Percentiles rank a stretch among this genome's conserved stretches.
Evolutionary conservation across 1,139 yeast genomes (phyloP).

Genomic region (Eremothecium cymbalariae): DNA sequence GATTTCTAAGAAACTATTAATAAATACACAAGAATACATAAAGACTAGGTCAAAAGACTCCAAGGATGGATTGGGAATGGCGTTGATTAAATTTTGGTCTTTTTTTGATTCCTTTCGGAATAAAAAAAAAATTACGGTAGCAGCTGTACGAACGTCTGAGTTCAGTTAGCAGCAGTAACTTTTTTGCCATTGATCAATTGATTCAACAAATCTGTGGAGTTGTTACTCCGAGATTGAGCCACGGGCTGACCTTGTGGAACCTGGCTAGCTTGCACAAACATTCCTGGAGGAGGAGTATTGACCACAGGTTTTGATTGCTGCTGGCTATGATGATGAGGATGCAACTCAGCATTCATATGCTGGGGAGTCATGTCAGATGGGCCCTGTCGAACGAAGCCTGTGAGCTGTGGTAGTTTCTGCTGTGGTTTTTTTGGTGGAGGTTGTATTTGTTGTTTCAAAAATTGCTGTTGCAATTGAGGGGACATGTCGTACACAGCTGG

Average conservation of each 20-base stretch:
- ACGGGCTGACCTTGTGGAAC: slow-evolving; percentile 16
- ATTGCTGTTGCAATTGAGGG: slow-evolving; percentile 20
- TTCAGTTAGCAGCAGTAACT: slow-evolving; percentile 31
- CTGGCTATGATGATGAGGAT: slow-evolving; percentile 9
- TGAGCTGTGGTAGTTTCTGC: slow-evolving; percentile 16
- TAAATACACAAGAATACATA: no score
- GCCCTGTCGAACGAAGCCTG: slow-evolving; percentile 12
- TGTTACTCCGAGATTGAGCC: slow-evolving; percentile 21
- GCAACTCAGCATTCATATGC: slow-evolving; percentile 5
- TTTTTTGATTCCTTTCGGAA: no score
- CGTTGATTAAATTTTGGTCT: no score
- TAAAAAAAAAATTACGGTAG: slow-evolving; percentile 18
- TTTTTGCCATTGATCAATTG: slow-evolving; percentile 65
- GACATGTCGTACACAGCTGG: slow-evolving; percentile 17
- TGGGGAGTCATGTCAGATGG: slow-evolving; percentile 12
- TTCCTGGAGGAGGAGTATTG: slow-evolving; percentile 43
- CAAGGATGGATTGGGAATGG: no score
- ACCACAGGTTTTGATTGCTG: slow-evolving; percentile 22
- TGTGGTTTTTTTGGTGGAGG: slow-evolving; percentile 16
- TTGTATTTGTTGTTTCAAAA: slow-evolving; percentile 18
- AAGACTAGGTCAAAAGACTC: no score
- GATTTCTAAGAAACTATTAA: no score
- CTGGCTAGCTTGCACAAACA: slow-evolving; percentile 30
- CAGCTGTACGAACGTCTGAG: slow-evolving; percentile 12
- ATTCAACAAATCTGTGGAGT: slow-evolving; percentile 59